Percentiles rank a stretch among this genome's conserved stretches.
Conservation (phyloP, 2,329 filamentous ascomycete genomes). For the Chaetomium strumarium region DNA sequence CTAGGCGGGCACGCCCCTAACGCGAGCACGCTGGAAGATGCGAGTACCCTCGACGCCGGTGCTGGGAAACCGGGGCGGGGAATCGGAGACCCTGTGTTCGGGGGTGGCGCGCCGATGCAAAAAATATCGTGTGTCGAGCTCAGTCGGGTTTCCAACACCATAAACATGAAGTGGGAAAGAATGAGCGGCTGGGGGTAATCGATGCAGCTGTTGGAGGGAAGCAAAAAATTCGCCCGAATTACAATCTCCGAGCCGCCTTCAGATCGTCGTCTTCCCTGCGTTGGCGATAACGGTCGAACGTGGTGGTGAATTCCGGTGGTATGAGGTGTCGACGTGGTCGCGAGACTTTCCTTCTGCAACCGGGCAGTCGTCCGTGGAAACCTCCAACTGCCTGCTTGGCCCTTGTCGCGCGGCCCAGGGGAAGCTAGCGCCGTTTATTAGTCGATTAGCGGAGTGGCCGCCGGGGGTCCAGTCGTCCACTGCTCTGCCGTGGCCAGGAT, state of each 20-base stretch:
- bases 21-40: constrained; percentile 13
- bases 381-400: not conserved
- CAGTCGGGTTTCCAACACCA: too few relatives aligned
- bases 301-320: not conserved
- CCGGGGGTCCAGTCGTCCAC: too few relatives aligned
- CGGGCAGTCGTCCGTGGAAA: not conserved
- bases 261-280: not conserved
- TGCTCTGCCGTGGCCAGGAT: constrained; percentile 1
- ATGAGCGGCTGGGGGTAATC: too few relatives aligned
- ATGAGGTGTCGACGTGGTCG: constrained; percentile 1
- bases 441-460: not conserved
- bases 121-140: too few relatives aligned
- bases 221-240: too few relatives aligned
- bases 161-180: too few relatives aligned
- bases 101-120: too few relatives aligned
- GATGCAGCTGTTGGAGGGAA: too few relatives aligned
- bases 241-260: not conserved
- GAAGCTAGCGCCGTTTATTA: constrained; percentile 4
- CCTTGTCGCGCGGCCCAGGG: constrained; percentile 14
- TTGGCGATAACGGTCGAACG: not conserved
- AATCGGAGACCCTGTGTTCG: not conserved
- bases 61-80: not conserved
- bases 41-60: not conserved
- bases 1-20: constrained; percentile 23
- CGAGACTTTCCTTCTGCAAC: not conserved